phyloP scores from a whole-genome alignment of 225 moss, liverwort and hornwort species.

The Antitrichia curtipendula region DNA sequence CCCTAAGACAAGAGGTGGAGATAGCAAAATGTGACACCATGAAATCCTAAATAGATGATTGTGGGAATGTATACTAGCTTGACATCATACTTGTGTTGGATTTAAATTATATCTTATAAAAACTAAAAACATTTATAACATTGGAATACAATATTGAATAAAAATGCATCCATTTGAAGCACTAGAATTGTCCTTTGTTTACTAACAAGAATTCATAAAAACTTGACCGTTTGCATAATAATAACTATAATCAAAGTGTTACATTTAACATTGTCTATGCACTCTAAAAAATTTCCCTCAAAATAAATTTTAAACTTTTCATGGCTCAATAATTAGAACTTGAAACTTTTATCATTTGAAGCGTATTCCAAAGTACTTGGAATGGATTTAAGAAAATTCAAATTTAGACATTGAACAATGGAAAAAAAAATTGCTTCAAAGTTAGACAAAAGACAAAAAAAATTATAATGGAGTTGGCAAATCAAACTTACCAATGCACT shows the following conservation, averaged over 20 bases:
- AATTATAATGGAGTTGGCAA: not conserved
- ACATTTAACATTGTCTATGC: not conserved
- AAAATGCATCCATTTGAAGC: not conserved
- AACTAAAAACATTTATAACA: not conserved
- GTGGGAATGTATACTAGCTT: not conserved
- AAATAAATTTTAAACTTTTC: not conserved
- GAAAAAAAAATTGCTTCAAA: not conserved
- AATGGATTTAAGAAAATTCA: not conserved
- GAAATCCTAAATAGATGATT: not conserved
- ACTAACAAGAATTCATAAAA: not conserved
- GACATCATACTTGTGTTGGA: not conserved
- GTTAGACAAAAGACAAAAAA: not conserved
- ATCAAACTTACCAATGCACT: not conserved
- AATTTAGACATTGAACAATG: accelerated
- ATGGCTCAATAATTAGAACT: not conserved
- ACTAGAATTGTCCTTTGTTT: not conserved
- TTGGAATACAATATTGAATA: not conserved
- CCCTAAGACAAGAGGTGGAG: accelerated
- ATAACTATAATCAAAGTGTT: not conserved
- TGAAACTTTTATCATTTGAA: not conserved
- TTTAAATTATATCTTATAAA: not conserved
- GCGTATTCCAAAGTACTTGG: accelerated
- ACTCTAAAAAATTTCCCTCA: accelerated
- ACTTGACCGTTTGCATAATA: not conserved
- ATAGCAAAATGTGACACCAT: not conserved